These are phyloP conservation scores for Apiospora pterosperma DNA, from an alignment of 2,329 filamentous ascomycete genomes.

Conservation along the genomic window DNA sequence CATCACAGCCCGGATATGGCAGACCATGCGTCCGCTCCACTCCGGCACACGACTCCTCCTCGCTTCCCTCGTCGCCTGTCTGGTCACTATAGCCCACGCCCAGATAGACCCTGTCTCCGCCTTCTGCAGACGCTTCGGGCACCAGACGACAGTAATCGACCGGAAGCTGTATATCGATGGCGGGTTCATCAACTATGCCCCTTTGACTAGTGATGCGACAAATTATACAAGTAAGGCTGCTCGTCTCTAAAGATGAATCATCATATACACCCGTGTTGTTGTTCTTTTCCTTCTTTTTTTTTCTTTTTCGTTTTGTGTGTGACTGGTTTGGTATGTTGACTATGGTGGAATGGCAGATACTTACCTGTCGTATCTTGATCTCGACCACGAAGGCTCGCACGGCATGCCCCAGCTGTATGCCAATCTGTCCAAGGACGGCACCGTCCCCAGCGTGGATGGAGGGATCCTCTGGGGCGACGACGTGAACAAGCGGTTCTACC, in stretches of 20 bases:
- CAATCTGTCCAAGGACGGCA: conserved; percentile 56
- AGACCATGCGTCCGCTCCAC: neutral
- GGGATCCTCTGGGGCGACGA: conserved; percentile 56
- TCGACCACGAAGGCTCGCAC: conserved; percentile 5
- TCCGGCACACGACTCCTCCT: neutral
- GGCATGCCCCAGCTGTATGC: conserved; percentile 39
- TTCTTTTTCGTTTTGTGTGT: neutral
- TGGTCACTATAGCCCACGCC: neutral
- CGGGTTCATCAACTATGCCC: conserved; percentile 53
- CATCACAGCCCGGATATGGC: neutral
- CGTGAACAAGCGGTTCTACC: conserved; percentile 60
- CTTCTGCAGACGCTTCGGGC: conserved; percentile 53
- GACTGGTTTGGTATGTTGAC: neutral
- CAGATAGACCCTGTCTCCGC: conserved; percentile 44
- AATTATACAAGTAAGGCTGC: conserved; percentile 55
- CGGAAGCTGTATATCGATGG: conserved; percentile 60
- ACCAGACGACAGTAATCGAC: conserved; percentile 59
- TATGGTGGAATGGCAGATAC: conserved; percentile 5
- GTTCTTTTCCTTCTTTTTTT: no score
- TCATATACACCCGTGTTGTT: no score
- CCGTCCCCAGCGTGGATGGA: conserved; percentile 45
- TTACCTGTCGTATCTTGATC: conserved; percentile 10
- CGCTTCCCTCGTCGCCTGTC: neutral
- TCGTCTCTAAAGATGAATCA: no score
- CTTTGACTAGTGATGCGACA: conserved; percentile 39